A percentile compares a stretch with the other conserved stretches of the same genome.
These are phyloP conservation scores for Delitschia confertaspora DNA, from an alignment of 495 filamentous ascomycete genomes.

Conservation along the genomic window DNA sequence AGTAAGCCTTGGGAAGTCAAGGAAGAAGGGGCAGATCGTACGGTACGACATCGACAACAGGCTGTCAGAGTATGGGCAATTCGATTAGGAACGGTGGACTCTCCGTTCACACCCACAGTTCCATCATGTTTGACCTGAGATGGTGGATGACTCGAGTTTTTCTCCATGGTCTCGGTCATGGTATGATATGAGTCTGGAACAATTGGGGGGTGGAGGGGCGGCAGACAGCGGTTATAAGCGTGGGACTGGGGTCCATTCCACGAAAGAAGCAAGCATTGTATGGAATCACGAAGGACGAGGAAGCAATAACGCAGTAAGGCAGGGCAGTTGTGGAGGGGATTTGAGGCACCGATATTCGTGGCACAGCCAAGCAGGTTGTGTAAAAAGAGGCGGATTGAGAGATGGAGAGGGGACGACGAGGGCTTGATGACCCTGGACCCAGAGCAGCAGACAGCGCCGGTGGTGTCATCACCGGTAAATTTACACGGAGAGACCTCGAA, in stretches of 20 bases:
- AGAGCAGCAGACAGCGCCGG: too few relatives aligned
- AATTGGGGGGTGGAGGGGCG: constrained; percentile 3
- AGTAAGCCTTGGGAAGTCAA: background rate
- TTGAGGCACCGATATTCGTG: constrained; percentile 4
- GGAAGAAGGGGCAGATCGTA: constrained; percentile 36
- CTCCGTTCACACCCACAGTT: constrained; percentile 32
- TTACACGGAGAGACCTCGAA: too few relatives aligned
- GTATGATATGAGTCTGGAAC: background rate
- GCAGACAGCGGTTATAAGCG: constrained; percentile 5
- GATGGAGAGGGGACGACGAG: background rate
- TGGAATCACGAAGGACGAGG: background rate
- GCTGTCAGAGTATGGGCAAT: constrained; percentile 56
- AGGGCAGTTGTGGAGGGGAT: constrained; percentile 3
- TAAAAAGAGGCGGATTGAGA: background rate
- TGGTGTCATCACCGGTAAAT: too few relatives aligned
- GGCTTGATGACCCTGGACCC: too few relatives aligned
- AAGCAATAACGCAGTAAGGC: background rate
- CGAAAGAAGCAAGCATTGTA: constrained; percentile 2
- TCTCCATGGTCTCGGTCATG: constrained; percentile 11
- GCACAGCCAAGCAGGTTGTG: constrained; percentile 13
- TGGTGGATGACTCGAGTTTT: too few relatives aligned
- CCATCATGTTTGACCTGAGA: constrained; percentile 1
- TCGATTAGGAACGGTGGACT: constrained; percentile 41
- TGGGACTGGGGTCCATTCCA: constrained; percentile 16
- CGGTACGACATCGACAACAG: constrained; percentile 77